Evolutionary conservation across 169 alveolate species (phyloP).

Genomic region (Besnoitia besnoiti): DNA sequence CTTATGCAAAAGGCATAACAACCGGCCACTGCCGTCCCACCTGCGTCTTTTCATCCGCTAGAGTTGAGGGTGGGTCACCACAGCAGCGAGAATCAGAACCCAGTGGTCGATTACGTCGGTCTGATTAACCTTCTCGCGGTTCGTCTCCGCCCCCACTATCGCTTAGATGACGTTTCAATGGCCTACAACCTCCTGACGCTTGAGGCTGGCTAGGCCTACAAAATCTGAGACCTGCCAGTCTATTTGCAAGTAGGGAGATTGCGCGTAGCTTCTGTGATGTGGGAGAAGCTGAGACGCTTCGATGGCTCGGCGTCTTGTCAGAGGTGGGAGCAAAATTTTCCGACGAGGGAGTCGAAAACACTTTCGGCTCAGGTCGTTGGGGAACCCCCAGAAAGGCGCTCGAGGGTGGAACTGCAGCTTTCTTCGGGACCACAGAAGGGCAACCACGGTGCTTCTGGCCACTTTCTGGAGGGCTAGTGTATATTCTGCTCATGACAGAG

Average conservation of each 20-base stretch:
- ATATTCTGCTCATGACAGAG: neutral
- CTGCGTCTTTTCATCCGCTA: no score
- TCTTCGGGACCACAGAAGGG: neutral
- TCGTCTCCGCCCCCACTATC: neutral
- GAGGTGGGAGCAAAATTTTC: neutral
- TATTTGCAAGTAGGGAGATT: neutral
- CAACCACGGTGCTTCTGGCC: neutral
- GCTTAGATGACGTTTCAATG: neutral
- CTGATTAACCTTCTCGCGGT: neutral
- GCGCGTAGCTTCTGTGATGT: constrained; percentile 25
- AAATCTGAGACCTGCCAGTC: constrained; percentile 12
- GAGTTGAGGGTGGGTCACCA: no score
- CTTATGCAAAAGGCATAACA: no score
- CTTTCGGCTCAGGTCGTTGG: neutral
- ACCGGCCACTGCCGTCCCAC: no score
- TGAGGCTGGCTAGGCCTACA: constrained; percentile 19
- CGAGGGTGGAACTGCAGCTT: constrained; percentile 8
- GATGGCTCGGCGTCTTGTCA: neutral
- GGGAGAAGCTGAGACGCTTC: neutral
- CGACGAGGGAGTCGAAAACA: neutral
- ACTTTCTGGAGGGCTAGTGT: neutral
- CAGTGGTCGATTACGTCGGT: neutral
- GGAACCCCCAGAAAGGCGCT: neutral
- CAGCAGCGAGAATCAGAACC: no score
- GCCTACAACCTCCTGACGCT: neutral